Evolutionary conservation across 2,329 filamentous ascomycete species (phyloP), one percentile per base, ranked within the genome.

Genomic region (Didymella glomerata): DNA sequence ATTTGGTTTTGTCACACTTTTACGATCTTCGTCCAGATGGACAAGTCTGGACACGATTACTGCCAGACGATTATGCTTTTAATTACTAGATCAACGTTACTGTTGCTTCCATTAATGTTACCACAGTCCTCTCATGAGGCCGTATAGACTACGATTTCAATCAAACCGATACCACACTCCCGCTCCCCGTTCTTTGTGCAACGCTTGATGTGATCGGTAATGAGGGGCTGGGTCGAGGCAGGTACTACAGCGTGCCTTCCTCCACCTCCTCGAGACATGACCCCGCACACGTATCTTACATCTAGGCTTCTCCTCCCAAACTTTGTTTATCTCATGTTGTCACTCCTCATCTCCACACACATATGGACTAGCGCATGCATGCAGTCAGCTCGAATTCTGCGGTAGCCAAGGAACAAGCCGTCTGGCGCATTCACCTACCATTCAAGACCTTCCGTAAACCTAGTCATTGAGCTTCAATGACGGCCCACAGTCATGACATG

Each of bases 131-230:
- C 34, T 36, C 7, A 40, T 28, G 41, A 50, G 56, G 46, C 54
- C 56, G 56, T 59, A 54, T 59, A 59, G 56, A 59, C 56, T 59
- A 59, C 56, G 50, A 54, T 47, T 47, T 47, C 50, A 42, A 50
- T 59, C 56, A 54, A 54, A 54, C 46, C 54, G 27, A 54, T 45
- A 54, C 50, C 45, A 54, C 49, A 54, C 40, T 24, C 46, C 27
- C 47, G 6, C 34, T n/a, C 20, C 24, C 11, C 14, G 14, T 20
- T 36, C 8, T n/a, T 41, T 51, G 41, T 46, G 20, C 28, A 40
- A 41, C 20, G 2, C 16, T 34, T 16, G 40, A 49, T n/a, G 41
- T 22, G 46, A 22, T 50, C 14, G 4, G 38, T 38, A 18, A 28
- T 42, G n/a, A 48, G 46, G 41, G 20, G 46, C 32, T 47, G 50